A percentile compares a stretch with the other conserved stretches of the same genome.
phyloP scores from a whole-genome alignment of 495 filamentous ascomycete genomes.

The Penicillium daleae region DNA sequence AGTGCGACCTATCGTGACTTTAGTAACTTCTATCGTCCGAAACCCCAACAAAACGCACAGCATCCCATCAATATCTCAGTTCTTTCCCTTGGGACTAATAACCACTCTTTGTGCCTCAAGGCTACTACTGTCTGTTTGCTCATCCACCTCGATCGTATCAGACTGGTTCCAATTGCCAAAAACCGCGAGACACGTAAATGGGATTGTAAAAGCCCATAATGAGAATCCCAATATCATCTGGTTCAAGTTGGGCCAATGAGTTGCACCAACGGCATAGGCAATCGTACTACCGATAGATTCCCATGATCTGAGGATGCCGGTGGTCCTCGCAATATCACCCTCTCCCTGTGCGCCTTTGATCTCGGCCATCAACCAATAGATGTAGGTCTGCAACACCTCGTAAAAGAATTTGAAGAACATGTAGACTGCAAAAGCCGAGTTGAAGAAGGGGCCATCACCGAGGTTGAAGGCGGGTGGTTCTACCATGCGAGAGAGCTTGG shows the following conservation, averaged over 20 bases:
- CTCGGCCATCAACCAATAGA: slow-evolving; percentile 31
- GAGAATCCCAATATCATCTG: slow-evolving; percentile 26
- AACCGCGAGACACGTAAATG: slow-evolving; percentile 22
- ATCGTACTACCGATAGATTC: slow-evolving; percentile 55
- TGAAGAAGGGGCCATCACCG: slow-evolving; percentile 28
- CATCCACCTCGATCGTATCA: slow-evolving; percentile 1
- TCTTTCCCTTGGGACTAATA: not conserved
- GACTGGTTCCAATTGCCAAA: slow-evolving; percentile 23
- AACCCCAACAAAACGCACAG: not conserved
- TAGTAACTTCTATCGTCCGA: not conserved
- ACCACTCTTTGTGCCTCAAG: slow-evolving; percentile 24
- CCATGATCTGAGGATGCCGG: slow-evolving; percentile 52
- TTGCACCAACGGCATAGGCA: slow-evolving; percentile 53
- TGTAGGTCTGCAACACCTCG: slow-evolving; percentile 53
- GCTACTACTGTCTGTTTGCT: slow-evolving; percentile 15
- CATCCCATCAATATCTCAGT: not conserved
- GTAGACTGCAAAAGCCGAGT: slow-evolving; percentile 26
- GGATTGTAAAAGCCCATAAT: slow-evolving; percentile 26
- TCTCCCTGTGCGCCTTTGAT: slow-evolving; percentile 35
- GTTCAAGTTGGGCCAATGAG: slow-evolving; percentile 25
- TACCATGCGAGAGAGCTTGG: slow-evolving; percentile 24
- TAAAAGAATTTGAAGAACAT: slow-evolving; percentile 38
- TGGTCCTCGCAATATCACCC: slow-evolving; percentile 51
- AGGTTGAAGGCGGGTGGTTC: slow-evolving; percentile 25
- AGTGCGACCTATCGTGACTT: not conserved